Conservation (phyloP, 116 monocot genomes). For the Cymodocea nodosa region DNA sequence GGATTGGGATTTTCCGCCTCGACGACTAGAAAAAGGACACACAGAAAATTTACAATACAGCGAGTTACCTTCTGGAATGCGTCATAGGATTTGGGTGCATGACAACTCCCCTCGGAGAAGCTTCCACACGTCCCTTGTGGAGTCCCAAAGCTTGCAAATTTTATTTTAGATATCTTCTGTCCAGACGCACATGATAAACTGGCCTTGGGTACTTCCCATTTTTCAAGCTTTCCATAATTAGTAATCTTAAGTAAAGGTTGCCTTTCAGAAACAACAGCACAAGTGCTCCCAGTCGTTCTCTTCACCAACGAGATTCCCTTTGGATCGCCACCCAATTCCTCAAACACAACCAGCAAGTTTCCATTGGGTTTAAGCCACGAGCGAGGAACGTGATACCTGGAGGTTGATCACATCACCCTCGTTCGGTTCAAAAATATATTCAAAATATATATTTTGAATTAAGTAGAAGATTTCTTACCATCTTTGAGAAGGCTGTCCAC, state of each 20-base stretch:
- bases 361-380: conserved; percentile 77
- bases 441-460: too few relatives aligned
- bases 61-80: conserved; percentile 35
- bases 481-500: conserved; percentile 86
- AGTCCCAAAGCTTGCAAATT: conserved; percentile 62
- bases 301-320: conserved; percentile 51
- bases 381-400: conserved; percentile 90
- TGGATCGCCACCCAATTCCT: conserved; percentile 90
- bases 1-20: neutral
- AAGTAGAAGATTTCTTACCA: conserved; percentile 26
- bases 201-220: conserved; percentile 11
- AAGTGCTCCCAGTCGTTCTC: conserved; percentile 38
- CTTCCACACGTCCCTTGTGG: conserved; percentile 45
- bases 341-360: conserved; percentile 78
- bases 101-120: conserved; percentile 46
- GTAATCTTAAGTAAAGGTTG: conserved; percentile 30
- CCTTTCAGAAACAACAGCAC: conserved; percentile 31
- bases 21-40: neutral
- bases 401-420: neutral
- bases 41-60: neutral
- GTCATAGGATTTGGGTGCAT: conserved; percentile 48
- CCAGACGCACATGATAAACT: conserved; percentile 27
- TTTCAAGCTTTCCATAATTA: conserved; percentile 12
- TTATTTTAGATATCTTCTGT: conserved; percentile 33
- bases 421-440: neutral